Evolutionary conservation across 2,329 filamentous ascomycete genomes (phyloP).

Genomic region (Trichoderma pleuroti): DNA sequence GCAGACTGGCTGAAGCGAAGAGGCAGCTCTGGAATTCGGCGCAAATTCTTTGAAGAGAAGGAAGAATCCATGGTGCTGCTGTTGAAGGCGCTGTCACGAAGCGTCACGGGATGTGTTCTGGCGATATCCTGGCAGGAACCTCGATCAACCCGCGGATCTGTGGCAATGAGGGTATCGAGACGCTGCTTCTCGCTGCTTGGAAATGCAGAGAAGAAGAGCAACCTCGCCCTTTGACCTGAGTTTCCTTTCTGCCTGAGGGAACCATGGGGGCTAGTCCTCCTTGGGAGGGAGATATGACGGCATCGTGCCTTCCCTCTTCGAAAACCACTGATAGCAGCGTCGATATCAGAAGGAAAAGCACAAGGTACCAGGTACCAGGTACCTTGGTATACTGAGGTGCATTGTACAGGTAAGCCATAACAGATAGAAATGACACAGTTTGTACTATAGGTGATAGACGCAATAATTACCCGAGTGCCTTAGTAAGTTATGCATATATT

Average conservation of each 20-base stretch:
- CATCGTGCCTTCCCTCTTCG: slow-evolving; percentile 13
- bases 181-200: neutral
- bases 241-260: neutral
- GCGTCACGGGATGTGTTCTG: neutral
- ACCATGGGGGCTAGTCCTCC: neutral
- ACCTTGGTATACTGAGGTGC: neutral
- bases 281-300: neutral
- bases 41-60: neutral
- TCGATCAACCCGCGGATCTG: neutral
- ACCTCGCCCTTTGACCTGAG: neutral
- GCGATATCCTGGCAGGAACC: neutral
- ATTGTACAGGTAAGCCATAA: neutral
- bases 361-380: neutral
- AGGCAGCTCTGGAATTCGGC: neutral
- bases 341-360: neutral
- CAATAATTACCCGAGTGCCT: neutral
- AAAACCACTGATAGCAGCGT: neutral
- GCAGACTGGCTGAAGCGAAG: neutral
- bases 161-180: neutral
- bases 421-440: no score
- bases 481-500: neutral
- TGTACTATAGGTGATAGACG: neutral
- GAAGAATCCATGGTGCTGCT: slow-evolving; percentile 7
- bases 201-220: neutral
- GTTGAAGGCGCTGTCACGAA: neutral